Evolutionary conservation across 148 eudicot species (phyloP).

Genomic region (Amaranthus palmeri): DNA sequence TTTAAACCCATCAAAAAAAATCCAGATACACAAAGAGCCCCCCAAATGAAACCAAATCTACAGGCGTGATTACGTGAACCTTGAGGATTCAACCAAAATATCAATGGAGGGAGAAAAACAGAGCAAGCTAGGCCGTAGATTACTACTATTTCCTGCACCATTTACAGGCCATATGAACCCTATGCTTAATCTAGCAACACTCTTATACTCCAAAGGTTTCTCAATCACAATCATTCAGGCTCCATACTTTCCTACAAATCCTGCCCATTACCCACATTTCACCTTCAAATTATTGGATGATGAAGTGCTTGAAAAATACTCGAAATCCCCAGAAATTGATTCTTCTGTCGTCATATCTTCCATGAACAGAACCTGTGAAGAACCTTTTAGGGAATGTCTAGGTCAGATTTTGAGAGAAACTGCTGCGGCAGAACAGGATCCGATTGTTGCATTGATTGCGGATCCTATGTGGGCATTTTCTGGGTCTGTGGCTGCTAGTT

Average conservation of each 20-base stretch:
- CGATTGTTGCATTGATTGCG: constrained; percentile 27
- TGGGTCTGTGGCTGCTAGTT: constrained; percentile 9
- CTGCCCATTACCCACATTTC: constrained; percentile 34
- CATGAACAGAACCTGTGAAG: constrained; percentile 18
- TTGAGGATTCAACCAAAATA: background rate
- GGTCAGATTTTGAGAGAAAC: constrained; percentile 4
- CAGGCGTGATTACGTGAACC: background rate
- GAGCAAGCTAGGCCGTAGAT: constrained; percentile 10
- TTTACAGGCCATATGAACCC: constrained; percentile 44
- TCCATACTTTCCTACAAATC: constrained; percentile 24
- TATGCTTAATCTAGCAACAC: constrained; percentile 38
- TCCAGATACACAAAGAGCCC: too few species aligned
- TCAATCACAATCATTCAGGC: constrained; percentile 32
- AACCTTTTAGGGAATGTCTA: constrained; percentile 28
- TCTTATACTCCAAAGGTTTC: constrained; percentile 37
- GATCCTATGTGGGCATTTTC: constrained; percentile 29
- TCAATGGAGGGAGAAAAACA: constrained; percentile 3
- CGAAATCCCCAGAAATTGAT: constrained; percentile 8
- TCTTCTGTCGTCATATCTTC: background rate
- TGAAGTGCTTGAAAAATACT: constrained; percentile 4
- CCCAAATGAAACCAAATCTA: too few species aligned
- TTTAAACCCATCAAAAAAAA: too few species aligned
- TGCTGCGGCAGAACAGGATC: constrained; percentile 10
- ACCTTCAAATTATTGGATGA: constrained; percentile 26
- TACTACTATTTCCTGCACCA: constrained; percentile 33